Conservation (phyloP, 2,329 filamentous ascomycete genomes). For the Nemania sp. region DNA sequence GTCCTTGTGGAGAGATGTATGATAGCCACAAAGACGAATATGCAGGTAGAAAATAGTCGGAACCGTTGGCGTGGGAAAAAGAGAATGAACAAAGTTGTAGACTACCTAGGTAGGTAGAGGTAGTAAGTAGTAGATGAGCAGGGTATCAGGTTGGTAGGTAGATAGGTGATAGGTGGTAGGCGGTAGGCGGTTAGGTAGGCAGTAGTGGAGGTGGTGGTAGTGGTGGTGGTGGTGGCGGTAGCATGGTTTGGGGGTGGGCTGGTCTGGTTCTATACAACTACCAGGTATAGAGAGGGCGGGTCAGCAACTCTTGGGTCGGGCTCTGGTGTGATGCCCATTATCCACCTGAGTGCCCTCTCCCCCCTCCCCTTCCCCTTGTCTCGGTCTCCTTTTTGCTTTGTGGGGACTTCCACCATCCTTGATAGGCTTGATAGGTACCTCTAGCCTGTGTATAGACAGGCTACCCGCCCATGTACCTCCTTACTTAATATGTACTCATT, state of each 20-base stretch:
- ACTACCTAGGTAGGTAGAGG: too few relatives aligned
- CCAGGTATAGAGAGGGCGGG: not conserved
- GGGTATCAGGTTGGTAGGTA: conserved; percentile 6
- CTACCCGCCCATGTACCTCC: not conserved
- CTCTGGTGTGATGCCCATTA: conserved; percentile 28
- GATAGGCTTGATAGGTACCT: conserved; percentile 13
- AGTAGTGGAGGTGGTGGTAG: too few relatives aligned
- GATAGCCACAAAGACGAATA: conserved; percentile 14
- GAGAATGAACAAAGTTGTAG: conserved; percentile 29
- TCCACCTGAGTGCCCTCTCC: conserved; percentile 15
- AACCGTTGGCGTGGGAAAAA: conserved; percentile 27
- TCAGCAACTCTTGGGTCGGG: conserved; percentile 27
- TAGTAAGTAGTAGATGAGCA: conserved; percentile 21
- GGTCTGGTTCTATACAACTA: conserved; percentile 12
- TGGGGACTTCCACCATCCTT: conserved; percentile 23
- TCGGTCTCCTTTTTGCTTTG: conserved; percentile 35
- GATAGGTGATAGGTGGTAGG: conserved; percentile 9
- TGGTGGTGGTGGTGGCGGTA: conserved; percentile 27
- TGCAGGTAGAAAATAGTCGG: conserved; percentile 8
- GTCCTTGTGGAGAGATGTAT: conserved; percentile 11
- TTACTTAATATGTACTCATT: not conserved
- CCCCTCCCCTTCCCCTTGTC: conserved; percentile 20
- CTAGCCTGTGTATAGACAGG: not conserved
- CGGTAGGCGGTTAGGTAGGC: conserved; percentile 11
- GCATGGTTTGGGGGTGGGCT: conserved; percentile 32